phyloP scores from a whole-genome alignment of 257 asterid species.

The Striga asiatica region DNA sequence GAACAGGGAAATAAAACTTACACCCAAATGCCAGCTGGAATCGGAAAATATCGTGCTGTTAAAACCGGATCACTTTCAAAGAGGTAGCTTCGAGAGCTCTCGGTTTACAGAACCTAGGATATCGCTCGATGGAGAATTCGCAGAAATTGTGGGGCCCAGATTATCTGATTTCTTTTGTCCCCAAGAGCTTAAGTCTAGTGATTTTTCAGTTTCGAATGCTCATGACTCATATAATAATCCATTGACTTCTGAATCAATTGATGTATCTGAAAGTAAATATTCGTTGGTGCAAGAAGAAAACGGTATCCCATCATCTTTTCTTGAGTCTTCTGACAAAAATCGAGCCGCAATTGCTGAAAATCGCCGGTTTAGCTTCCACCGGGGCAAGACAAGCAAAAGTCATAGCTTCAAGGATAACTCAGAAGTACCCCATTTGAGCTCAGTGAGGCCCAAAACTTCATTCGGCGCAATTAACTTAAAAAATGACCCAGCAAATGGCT shows the following conservation, averaged over 20 bases:
- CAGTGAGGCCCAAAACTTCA: conserved; percentile 25
- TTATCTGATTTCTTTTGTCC: conserved; percentile 41
- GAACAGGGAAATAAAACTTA: too few relatives aligned
- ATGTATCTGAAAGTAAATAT: too few relatives aligned
- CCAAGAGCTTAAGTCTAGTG: conserved; percentile 31
- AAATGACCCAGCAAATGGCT: conserved; percentile 35
- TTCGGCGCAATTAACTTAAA: conserved; percentile 25
- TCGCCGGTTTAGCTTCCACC: conserved; percentile 64
- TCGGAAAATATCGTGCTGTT: too few relatives aligned
- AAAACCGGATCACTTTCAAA: conserved; percentile 33
- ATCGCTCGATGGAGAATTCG: conserved; percentile 29
- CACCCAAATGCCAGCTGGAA: too few relatives aligned
- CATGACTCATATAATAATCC: too few relatives aligned
- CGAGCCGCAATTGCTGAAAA: conserved; percentile 26
- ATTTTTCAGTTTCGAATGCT: conserved; percentile 18
- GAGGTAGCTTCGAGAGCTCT: too few relatives aligned
- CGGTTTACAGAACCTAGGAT: conserved; percentile 39
- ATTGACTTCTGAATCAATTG: too few relatives aligned
- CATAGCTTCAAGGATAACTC: conserved; percentile 75
- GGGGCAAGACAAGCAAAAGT: conserved; percentile 72
- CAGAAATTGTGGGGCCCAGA: conserved; percentile 26
- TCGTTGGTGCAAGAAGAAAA: too few relatives aligned
- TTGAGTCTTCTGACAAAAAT: conserved; percentile 25
- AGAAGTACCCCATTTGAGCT: conserved; percentile 31
- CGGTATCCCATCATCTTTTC: too few relatives aligned